These are phyloP conservation scores for Scenedesmus sp. DNA, from an alignment of 163 green algal species.

Conservation along the genomic window DNA sequence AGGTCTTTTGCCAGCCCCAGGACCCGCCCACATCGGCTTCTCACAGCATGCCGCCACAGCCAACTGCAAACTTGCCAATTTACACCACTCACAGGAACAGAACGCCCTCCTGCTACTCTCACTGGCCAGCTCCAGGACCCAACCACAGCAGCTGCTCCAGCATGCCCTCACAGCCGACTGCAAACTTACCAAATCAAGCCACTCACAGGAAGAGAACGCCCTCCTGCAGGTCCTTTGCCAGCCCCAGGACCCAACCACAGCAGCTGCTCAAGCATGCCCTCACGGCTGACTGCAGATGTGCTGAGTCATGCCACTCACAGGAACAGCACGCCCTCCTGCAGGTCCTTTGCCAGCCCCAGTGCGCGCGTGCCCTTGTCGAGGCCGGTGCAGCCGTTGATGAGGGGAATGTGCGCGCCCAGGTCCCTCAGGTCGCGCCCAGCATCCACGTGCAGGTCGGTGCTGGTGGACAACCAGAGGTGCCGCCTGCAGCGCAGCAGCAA, in stretches of 20 bases:
- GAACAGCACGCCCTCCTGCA: constrained; percentile 89
- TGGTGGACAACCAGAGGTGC: constrained; percentile 86
- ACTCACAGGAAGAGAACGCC: constrained; percentile 89
- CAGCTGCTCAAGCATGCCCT: neutral
- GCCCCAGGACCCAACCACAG: constrained; percentile 74
- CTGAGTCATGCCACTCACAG: no score
- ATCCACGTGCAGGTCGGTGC: constrained; percentile 86
- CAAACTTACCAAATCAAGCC: no score
- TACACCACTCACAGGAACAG: no score
- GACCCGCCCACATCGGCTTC: constrained; percentile 61
- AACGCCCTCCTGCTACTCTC: no score
- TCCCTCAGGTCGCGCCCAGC: constrained; percentile 85
- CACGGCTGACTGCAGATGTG: no score
- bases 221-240: constrained; percentile 83
- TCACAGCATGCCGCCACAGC: constrained; percentile 71
- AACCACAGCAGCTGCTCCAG: constrained; percentile 43
- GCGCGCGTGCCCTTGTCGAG: constrained; percentile 83
- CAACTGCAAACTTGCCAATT: constrained; percentile 87
- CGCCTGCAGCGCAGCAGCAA: neutral
- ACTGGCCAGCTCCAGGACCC: no score
- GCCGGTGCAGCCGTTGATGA: constrained; percentile 79
- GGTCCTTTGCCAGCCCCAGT: constrained; percentile 76
- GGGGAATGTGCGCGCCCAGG: constrained; percentile 66
- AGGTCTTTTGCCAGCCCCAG: constrained; percentile 78
- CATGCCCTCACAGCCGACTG: neutral